Conservation (phyloP, 2,329 filamentous ascomycete genomes). For the Penicillium sp. region DNA sequence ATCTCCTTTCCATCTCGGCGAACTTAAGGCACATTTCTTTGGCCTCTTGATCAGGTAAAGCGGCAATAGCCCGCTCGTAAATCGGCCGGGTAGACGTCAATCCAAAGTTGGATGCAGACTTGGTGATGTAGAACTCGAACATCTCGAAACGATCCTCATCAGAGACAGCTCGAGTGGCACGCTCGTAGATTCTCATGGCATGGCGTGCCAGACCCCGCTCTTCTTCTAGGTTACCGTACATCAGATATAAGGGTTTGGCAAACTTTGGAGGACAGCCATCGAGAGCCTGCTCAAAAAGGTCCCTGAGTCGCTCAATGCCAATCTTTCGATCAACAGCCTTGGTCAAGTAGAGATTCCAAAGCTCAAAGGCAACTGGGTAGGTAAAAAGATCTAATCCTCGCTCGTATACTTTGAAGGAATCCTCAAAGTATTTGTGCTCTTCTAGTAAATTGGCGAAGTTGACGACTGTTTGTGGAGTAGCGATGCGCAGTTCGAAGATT, state of each 20-base stretch:
- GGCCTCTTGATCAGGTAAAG: conserved; percentile 90
- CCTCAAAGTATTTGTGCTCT: conserved; percentile 93
- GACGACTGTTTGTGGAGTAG: conserved; percentile 96
- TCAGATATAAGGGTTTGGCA: conserved; percentile 92
- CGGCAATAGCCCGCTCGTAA: conserved; percentile 92
- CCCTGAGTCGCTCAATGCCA: conserved; percentile 88
- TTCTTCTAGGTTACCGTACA: conserved; percentile 98
- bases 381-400: conserved; percentile 96
- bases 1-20: conserved; percentile 89
- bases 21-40: conserved; percentile 99
- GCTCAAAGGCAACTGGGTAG: conserved; percentile 95
- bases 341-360: conserved; percentile 97
- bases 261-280: conserved; percentile 95
- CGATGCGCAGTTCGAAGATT: conserved; percentile 97
- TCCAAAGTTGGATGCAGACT: conserved; percentile 97
- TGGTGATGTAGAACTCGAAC: conserved; percentile 99
- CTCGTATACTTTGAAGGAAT: conserved; percentile 98
- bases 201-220: conserved; percentile 92
- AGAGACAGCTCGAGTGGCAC: conserved; percentile 89
- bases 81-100: conserved; percentile 92
- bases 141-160: conserved; percentile 95
- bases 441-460: conserved; percentile 97
- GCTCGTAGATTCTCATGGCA: conserved; percentile 98
- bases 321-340: conserved; percentile 97
- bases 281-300: conserved; percentile 95